Evolutionary conservation across 2,329 filamentous ascomycete genomes (phyloP).

Genomic region (Rhytidhysteron rufulum): DNA sequence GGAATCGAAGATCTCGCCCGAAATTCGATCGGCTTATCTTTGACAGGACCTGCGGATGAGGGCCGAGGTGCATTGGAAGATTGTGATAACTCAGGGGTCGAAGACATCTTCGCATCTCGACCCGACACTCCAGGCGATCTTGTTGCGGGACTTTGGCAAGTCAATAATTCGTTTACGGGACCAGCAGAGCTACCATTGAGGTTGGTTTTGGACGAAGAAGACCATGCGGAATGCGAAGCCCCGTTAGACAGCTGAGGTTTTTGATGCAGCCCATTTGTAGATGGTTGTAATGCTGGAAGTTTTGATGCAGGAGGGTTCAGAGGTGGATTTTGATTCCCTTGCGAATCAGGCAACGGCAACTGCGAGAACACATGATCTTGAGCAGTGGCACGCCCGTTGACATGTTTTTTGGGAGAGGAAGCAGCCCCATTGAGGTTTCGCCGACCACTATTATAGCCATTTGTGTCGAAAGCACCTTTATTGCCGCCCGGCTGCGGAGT

Average conservation of each 20-base stretch:
- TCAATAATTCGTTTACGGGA: constrained; percentile 14
- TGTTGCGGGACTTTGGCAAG: constrained; percentile 11
- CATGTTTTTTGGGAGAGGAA: constrained; percentile 20
- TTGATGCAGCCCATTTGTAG: constrained; percentile 10
- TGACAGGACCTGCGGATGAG: constrained; percentile 15
- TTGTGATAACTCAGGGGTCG: constrained; percentile 27
- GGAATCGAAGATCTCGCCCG: constrained; percentile 79
- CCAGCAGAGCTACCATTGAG: too few relatives aligned
- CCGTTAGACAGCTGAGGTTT: constrained; percentile 9
- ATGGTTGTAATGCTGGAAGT: constrained; percentile 7
- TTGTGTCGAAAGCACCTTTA: constrained; percentile 33
- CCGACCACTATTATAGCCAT: constrained; percentile 26
- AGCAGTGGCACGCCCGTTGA: constrained; percentile 24
- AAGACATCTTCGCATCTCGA: constrained; percentile 23
- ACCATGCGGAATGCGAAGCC: constrained; percentile 3
- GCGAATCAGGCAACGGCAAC: constrained; percentile 21
- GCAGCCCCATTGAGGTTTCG: constrained; percentile 28
- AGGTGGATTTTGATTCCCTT: constrained; percentile 18
- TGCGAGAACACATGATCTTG: constrained; percentile 7
- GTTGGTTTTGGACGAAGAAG: constrained; percentile 4
- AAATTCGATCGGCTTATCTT: constrained; percentile 22
- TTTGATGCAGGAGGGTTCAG: constrained; percentile 12
- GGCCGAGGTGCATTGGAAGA: constrained; percentile 17
- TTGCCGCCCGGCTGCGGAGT: constrained; percentile 36
- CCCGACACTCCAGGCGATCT: constrained; percentile 19